Evolutionary conservation across 2,329 filamentous ascomycete genomes (phyloP).

Genomic region (Proliferodiscus dingleyae): DNA sequence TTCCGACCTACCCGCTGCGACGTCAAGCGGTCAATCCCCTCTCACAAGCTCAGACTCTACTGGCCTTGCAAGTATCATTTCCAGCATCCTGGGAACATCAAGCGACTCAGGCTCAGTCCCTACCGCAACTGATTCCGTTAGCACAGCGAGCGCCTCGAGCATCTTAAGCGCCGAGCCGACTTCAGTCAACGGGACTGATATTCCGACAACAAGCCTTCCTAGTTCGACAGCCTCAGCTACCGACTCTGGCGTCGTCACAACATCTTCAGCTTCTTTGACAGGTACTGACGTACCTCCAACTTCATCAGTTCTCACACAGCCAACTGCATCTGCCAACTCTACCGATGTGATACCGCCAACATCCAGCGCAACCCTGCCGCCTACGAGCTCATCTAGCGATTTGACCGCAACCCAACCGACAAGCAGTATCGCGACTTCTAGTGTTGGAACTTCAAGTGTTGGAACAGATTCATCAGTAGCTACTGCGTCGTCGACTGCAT

Average conservation of each 20-base stretch:
- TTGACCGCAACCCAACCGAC: background rate
- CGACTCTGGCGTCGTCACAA: background rate
- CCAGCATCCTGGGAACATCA: slow-evolving; percentile 8
- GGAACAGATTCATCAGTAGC: background rate
- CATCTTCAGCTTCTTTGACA: background rate
- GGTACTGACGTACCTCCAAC: background rate
- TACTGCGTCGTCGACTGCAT: background rate
- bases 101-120: slow-evolving; percentile 1
- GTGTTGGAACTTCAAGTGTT: no score
- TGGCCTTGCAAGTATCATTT: slow-evolving; percentile 9
- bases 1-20: background rate
- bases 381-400: slow-evolving; percentile 1
- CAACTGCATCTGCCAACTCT: background rate
- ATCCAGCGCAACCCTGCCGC: no score
- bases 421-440: no score
- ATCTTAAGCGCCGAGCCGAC: background rate
- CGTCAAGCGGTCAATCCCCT: background rate
- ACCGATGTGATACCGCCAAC: no score
- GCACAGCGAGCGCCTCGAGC: background rate
- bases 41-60: no score
- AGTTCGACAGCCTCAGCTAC: no score
- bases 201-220: no score
- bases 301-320: background rate
- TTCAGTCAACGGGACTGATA: no score
- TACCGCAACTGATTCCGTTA: background rate